Evolutionary conservation across 1,139 yeast species (phyloP), one percentile per base, ranked within the genome.

Genomic region (Chernovozyma sophiae-reginae): DNA sequence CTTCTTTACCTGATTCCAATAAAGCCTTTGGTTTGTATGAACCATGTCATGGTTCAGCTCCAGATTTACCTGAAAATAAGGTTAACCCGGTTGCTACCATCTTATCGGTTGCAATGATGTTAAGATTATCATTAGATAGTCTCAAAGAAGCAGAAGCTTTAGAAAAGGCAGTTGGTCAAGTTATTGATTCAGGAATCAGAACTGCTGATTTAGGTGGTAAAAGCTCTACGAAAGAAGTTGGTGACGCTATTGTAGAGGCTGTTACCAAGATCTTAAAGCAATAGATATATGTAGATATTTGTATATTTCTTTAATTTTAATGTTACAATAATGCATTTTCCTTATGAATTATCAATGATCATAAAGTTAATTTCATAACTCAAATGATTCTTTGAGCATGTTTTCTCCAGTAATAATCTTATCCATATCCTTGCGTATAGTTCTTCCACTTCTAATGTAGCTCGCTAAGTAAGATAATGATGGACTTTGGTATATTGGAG

Each of bases 21-120:
- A 70, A 76, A 34, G 97, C 97, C 0, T 89, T 92, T 58, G 98
- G 98, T 43, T 74, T 92, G 45, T 92, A 92, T 61, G 98, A 92
- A 67, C 98, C 98, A 48, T 90, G 97, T 58, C 98, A 92, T 61
- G 98, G 98, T 33, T 84, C 96, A 31, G 98, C 98, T 20, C 98
- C 98, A 31, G 98, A 92, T 62, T 77, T 92, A 56, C 82, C 82
- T 37, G 71, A 68, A 43, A 86, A 87, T 59, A 84, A 86, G 68
- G 98, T 89, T 40, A 92, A 92, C 64, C 98, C 98, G 37, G 66
- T 90, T 39, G 98, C 97, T 35, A 86, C 97, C 23, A 90, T 92
- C 51, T 74, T 92, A 54, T 89, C 97, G 14, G 95, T 85, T 10
- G 97, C 97, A 25, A 85, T 92, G 95, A 90, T 92, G 97, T 77